Percentiles rank a stretch among this genome's conserved stretches.
These are phyloP conservation scores for Peronospora belbahrii DNA, from an alignment of 352 stramenopile genomes.

Conservation along the genomic window DNA sequence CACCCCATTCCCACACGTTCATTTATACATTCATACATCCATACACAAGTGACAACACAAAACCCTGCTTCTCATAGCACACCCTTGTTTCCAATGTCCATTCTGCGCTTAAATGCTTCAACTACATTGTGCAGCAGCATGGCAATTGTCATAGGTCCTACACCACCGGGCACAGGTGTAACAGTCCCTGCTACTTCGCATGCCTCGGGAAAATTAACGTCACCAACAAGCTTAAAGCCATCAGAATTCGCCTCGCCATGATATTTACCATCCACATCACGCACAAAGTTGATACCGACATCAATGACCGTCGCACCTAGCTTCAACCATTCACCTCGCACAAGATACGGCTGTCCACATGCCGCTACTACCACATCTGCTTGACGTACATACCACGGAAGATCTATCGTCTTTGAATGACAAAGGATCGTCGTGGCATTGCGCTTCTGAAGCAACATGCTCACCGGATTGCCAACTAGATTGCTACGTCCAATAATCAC, in stretches of 20 bases:
- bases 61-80: constrained; percentile 11
- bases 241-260: constrained; percentile 50
- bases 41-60: background rate
- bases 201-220: constrained; percentile 90
- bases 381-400: constrained; percentile 79
- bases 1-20: too few relatives aligned
- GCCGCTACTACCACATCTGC: constrained; percentile 97
- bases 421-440: constrained; percentile 97
- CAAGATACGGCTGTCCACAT: constrained; percentile 91
- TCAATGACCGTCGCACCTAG: constrained; percentile 95
- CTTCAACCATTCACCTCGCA: constrained; percentile 96
- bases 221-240: constrained; percentile 95
- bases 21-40: background rate
- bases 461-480: constrained; percentile 96
- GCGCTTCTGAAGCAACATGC: constrained; percentile 91
- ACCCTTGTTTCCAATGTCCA: constrained; percentile 27
- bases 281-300: constrained; percentile 98
- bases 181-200: constrained; percentile 83
- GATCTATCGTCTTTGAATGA: constrained; percentile 91
- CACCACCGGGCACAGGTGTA: constrained; percentile 95
- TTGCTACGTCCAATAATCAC: constrained; percentile 97
- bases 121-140: constrained; percentile 91
- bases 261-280: constrained; percentile 45
- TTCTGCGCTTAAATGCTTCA: constrained; percentile 59
- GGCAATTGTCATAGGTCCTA: constrained; percentile 98